Evolutionary conservation across 2,329 filamentous ascomycete genomes (phyloP).

Genomic region (Xylaria sp.): DNA sequence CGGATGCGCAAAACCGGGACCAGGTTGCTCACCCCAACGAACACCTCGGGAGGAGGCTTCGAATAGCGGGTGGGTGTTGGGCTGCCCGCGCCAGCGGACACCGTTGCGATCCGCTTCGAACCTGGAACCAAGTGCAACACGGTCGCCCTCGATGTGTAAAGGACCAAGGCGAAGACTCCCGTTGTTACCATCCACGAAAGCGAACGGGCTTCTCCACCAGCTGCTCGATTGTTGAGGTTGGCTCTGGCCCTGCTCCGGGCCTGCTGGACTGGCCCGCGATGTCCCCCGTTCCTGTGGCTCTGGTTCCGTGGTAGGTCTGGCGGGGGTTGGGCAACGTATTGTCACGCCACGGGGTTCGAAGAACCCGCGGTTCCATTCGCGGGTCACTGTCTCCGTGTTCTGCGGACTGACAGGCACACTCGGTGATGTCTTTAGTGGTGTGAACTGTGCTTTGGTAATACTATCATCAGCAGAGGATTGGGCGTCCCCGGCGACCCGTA

Average conservation of each 20-base stretch:
- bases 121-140: conserved; percentile 55
- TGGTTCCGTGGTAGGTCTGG: conserved; percentile 26
- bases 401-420: conserved; percentile 43
- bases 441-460: conserved; percentile 57
- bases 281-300: conserved; percentile 20
- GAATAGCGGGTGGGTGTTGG: conserved; percentile 55
- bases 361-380: conserved; percentile 68
- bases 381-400: conserved; percentile 55
- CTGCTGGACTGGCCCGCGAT: conserved; percentile 4
- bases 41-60: conserved; percentile 29
- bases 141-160: conserved; percentile 56
- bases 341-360: conserved; percentile 62
- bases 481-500: conserved; percentile 53
- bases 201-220: conserved; percentile 41
- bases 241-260: conserved; percentile 16
- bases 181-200: conserved; percentile 33
- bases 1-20: conserved; percentile 1
- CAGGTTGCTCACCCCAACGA: conserved; percentile 19
- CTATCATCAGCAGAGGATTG: conserved; percentile 43
- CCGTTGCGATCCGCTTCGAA: conserved; percentile 59
- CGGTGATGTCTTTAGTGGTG: conserved; percentile 48
- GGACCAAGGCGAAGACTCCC: conserved; percentile 52
- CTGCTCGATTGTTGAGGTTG: conserved; percentile 28
- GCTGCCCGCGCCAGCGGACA: conserved; percentile 57
- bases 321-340: conserved; percentile 50